Conservation (phyloP, 345 rosid species). For the Raphanus raphanistrum region DNA sequence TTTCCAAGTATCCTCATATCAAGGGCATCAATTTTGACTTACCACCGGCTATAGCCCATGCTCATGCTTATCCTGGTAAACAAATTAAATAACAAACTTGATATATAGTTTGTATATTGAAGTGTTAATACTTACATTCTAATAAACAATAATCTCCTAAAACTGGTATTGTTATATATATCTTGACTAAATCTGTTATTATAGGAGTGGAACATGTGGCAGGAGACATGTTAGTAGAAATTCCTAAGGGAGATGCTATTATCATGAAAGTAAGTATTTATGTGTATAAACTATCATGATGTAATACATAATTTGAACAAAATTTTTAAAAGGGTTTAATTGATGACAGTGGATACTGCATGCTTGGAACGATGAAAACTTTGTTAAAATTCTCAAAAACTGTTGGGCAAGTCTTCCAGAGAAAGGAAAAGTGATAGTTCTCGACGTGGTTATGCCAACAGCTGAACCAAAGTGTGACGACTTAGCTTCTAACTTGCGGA, state of each 20-base stretch:
- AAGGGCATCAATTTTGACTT: background rate
- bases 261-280: slow-evolving; percentile 69
- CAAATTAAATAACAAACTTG: background rate
- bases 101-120: background rate
- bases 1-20: background rate
- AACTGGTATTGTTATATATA: background rate
- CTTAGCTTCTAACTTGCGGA: background rate
- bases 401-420: background rate
- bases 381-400: background rate
- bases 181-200: background rate
- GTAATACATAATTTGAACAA: background rate
- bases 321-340: background rate
- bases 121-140: background rate
- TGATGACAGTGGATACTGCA: background rate
- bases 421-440: background rate
- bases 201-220: slow-evolving; percentile 69
- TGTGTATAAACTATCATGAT: background rate
- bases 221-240: slow-evolving; percentile 21
- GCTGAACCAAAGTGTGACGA: background rate
- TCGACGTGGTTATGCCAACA: background rate
- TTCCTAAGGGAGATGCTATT: slow-evolving; percentile 22
- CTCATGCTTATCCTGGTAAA: background rate
- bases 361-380: background rate
- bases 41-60: background rate
- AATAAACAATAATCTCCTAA: background rate